A percentile compares a stretch with the other conserved stretches of the same genome.
phyloP scores from a whole-genome alignment of 768 basidiomycete species.

The Rossbeevera mucosa region DNA sequence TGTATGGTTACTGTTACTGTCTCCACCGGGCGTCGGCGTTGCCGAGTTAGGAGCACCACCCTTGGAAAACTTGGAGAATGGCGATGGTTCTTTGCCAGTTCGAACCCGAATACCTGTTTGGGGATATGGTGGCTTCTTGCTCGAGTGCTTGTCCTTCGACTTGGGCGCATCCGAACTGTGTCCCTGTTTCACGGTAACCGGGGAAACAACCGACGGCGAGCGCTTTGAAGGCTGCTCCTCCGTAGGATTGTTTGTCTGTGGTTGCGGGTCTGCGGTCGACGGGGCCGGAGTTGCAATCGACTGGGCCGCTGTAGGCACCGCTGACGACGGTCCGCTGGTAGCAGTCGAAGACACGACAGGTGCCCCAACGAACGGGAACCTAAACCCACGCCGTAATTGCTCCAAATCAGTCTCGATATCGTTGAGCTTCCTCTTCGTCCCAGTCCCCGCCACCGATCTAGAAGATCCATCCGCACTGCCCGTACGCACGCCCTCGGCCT shows the following conservation, averaged over 20 bases:
- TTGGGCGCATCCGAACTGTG: conserved; percentile 19
- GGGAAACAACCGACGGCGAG: conserved; percentile 1
- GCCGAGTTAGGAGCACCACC: conserved; percentile 4
- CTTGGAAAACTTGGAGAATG: conserved; percentile 14
- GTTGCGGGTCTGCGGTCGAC: not conserved
- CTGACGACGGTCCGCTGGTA: not conserved
- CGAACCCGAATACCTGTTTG: conserved; percentile 46
- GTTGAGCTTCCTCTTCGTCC: conserved; percentile 40
- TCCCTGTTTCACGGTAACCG: conserved; percentile 6
- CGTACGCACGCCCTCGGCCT: conserved; percentile 34
- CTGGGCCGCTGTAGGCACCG: not conserved
- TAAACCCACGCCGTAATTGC: conserved; percentile 32
- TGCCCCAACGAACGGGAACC: conserved; percentile 40
- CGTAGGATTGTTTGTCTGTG: not conserved
- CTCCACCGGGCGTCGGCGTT: conserved; percentile 9
- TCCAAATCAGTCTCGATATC: conserved; percentile 36
- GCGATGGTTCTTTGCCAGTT: conserved; percentile 31
- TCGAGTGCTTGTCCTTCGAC: conserved; percentile 37
- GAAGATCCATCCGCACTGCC: conserved; percentile 10
- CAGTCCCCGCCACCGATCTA: not conserved
- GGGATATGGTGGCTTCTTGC: conserved; percentile 41
- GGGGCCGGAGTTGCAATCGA: not conserved
- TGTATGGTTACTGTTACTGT: conserved; percentile 6
- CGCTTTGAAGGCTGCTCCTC: conserved; percentile 16
- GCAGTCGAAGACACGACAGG: conserved; percentile 24